Evolutionary conservation across 1,139 yeast species (phyloP), one percentile per base, ranked within the genome.

Genomic region (Taphrina flavorubra): DNA sequence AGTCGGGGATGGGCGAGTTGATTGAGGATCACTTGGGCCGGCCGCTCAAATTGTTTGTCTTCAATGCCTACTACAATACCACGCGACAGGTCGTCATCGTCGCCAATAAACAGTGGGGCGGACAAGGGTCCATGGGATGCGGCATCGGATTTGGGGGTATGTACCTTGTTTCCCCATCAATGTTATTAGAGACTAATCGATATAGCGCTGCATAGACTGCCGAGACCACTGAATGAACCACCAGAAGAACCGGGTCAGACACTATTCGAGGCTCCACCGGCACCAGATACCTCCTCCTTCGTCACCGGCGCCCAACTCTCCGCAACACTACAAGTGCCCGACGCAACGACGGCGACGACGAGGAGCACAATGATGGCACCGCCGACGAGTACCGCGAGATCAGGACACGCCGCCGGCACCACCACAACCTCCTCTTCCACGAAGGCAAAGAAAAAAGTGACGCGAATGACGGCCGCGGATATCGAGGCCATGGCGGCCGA

Each of bases 11-110:
- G 36, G 57, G 66, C 42, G 62, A 64, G 40, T 49, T 70, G 51
- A 58, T 67, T 46, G 69, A 69, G 14, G 66, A 64, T 34, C 68
- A 61, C 51, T 46, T 71, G 25, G 67, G 61, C 25, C 36, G 56
- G 10, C 68, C 73, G 14, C 69, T 84, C 20, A 81, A 81, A 72
- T 81, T 94, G 40, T 90, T 89, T 76, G 97, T 92, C 0, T 94
- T 92, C 79, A 94, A 94, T 77, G 92, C 89, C 74, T 95, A 89
- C 74, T 87, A 86, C 75, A 95, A 92, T 76, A 83, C 89, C 6
- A 86, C 91, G 63, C 84, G 98, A 73, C 97, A 97, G 0, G 96
- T 92, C 3, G 86, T 91, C 0, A 91, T 92, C 31, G 81, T 85
- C 68, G 91, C 92, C 1, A 82, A 83, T 71, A 79, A 79, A 11